These are phyloP conservation scores for Solanum appendiculatum DNA, from an alignment of 257 asterid genomes.

Conservation along the genomic window DNA sequence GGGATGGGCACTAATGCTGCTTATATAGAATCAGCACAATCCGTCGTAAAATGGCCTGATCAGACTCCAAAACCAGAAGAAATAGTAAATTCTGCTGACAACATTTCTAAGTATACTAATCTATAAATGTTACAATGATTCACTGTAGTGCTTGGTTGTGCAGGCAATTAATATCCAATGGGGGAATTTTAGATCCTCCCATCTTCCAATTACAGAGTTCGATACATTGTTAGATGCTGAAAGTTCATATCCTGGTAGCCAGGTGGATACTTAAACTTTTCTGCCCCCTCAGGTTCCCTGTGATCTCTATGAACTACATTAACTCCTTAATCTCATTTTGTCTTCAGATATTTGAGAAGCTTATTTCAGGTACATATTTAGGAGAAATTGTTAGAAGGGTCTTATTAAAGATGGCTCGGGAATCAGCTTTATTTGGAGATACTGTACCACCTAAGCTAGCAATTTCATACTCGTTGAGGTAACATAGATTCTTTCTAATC, in stretches of 20 bases:
- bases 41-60: conserved; percentile 15
- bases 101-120: not conserved
- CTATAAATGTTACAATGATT: not conserved
- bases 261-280: conserved; percentile 19
- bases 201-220: conserved; percentile 59
- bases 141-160: not conserved
- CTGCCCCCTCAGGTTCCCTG: not conserved
- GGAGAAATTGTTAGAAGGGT: conserved; percentile 82
- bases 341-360: conserved; percentile 67
- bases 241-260: conserved; percentile 44
- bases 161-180: conserved; percentile 69
- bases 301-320: not conserved
- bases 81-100: conserved; percentile 21
- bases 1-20: conserved; percentile 67
- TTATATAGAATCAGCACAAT: conserved; percentile 36
- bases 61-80: conserved; percentile 35
- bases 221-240: conserved; percentile 49
- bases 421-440: conserved; percentile 60
- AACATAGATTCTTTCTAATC: not conserved
- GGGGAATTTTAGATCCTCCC: conserved; percentile 56
- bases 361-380: conserved; percentile 59
- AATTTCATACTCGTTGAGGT: conserved; percentile 50
- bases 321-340: conserved; percentile 4
- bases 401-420: conserved; percentile 49
- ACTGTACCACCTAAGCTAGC: conserved; percentile 47